Evolutionary conservation across 73 alveolate species (phyloP).

Genomic region (Stentor roeselii): DNA sequence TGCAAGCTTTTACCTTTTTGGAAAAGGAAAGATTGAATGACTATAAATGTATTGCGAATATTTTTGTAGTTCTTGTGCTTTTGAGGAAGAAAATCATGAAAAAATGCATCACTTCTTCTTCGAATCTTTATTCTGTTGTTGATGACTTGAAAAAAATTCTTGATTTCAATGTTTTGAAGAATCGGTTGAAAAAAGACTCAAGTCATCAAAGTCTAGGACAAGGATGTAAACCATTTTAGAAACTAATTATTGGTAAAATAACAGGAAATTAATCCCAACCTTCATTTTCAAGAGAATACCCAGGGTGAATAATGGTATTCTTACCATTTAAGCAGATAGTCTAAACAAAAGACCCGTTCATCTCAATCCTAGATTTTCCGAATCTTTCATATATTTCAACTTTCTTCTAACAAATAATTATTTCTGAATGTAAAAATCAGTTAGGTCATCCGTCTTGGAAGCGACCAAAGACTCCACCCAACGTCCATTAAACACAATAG

Average conservation of each 20-base stretch:
- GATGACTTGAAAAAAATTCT: background rate
- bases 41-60: too few relatives aligned
- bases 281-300: background rate
- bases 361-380: background rate
- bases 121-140: background rate
- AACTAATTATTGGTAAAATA: background rate
- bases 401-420: background rate
- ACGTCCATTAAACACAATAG: background rate
- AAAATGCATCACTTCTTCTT: background rate
- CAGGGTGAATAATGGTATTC: background rate
- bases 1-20: background rate
- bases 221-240: background rate
- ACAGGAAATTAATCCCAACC: background rate
- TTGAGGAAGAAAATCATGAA: background rate
- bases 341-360: background rate
- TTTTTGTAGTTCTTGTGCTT: background rate
- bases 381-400: background rate
- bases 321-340: background rate
- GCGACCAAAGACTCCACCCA: background rate
- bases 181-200: too few relatives aligned
- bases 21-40: background rate
- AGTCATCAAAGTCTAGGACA: background rate
- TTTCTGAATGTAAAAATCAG: background rate
- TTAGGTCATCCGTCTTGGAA: background rate
- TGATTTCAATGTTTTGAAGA: background rate